Base-by-base conservation (phyloP, 208 protist species). In the Strigomonas culicis region DNA sequence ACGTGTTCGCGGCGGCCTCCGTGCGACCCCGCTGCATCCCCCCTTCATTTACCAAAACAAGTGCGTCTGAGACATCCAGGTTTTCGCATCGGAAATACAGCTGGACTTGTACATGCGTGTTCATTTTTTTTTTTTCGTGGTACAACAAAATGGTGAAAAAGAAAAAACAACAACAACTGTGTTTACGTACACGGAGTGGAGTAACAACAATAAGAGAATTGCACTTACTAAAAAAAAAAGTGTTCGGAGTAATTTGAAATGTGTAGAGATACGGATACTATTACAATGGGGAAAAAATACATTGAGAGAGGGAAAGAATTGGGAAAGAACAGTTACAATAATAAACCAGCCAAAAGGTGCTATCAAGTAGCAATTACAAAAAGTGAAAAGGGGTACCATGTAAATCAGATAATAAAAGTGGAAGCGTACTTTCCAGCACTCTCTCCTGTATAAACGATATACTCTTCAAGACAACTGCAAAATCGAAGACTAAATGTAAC, bases 71-170 rank as follows among this genome's bases (percentile, higher is more conserved):
- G 19, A 46, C 53, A 28, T 80, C 76, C 17, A 80, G 46, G 7
- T 70, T 59, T 34, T 57, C 8, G 53, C 70, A 75, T 34, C 66
- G 71, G 72, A 82, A 66, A 62, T 69, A 77, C 4, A 78, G 36
- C 51, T 82, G 71, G 32, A 82, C 67, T 27, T 59, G 25, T 24
- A 50, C 28, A 62, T 63, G 55, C 0, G 63, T 76, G 13, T 46
- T 25, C 2, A 10, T 11, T 25, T 31, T n/a, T n/a, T n/a, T n/a
- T n/a, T n/a, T n/a, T n/a, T n/a, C n/a, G n/a, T n/a, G n/a, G n/a
- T n/a, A n/a, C n/a, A n/a, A n/a, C n/a, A n/a, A n/a, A n/a, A n/a
- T n/a, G n/a, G n/a, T n/a, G n/a, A n/a, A n/a, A n/a, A n/a, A n/a
- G n/a, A n/a, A n/a, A n/a, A n/a, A n/a, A n/a, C n/a, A n/a, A n/a